Evolutionary conservation across 176 grass and related monocot species (phyloP).

Genomic region (Ensete glaucum): DNA sequence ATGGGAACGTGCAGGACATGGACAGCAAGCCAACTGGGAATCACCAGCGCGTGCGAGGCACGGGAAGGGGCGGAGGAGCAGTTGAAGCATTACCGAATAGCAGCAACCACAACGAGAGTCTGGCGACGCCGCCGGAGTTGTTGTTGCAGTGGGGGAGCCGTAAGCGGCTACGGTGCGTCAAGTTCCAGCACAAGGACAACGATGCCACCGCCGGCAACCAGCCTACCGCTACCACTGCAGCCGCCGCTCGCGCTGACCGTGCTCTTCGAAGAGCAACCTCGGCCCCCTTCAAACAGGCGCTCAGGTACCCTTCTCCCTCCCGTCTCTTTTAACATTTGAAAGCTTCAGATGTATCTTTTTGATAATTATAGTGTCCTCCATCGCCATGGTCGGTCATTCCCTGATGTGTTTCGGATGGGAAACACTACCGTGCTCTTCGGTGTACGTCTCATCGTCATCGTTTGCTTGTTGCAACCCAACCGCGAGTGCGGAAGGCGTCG

Average conservation of each 20-base stretch:
- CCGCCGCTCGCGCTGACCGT: slow-evolving; percentile 29
- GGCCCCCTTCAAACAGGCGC: not conserved
- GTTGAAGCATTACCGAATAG: not conserved
- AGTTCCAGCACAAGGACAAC: slow-evolving; percentile 33
- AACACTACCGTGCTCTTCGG: too few relatives aligned
- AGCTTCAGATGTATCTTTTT: too few relatives aligned
- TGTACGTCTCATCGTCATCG: too few relatives aligned
- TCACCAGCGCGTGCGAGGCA: not conserved
- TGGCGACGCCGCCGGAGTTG: slow-evolving; percentile 36
- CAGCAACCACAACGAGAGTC: not conserved
- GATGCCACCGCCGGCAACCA: slow-evolving; percentile 27
- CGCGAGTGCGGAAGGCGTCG: not conserved
- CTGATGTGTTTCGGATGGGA: too few relatives aligned
- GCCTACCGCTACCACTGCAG: slow-evolving; percentile 24
- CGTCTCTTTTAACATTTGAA: too few relatives aligned
- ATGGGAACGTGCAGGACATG: not conserved
- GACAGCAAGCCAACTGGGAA: not conserved
- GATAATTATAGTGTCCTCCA: too few relatives aligned
- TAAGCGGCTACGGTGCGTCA: slow-evolving; percentile 59
- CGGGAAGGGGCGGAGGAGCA: not conserved
- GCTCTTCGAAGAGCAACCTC: slow-evolving; percentile 14
- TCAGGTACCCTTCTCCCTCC: not conserved
- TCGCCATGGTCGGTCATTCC: too few relatives aligned
- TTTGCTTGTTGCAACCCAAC: not conserved
- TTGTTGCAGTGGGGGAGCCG: slow-evolving; percentile 75